Conservation (phyloP, 768 basidiomycete genomes). For the Ramaria sp. region DNA sequence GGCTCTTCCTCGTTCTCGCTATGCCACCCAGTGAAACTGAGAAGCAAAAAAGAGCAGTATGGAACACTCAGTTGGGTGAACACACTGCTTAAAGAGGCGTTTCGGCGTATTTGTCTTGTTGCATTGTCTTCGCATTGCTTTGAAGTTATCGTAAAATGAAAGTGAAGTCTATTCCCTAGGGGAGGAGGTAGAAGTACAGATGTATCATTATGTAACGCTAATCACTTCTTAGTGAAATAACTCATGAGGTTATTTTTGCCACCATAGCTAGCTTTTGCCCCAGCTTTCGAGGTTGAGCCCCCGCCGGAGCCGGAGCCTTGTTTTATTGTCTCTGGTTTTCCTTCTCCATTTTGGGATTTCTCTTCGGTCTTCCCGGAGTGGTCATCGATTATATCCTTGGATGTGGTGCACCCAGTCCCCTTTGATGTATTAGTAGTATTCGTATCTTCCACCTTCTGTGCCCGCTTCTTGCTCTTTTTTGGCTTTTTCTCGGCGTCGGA, state of each 20-base stretch:
- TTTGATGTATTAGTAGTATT: background rate
- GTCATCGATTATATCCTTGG: background rate
- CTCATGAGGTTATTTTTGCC: slow-evolving; percentile 1
- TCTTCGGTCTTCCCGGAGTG: background rate
- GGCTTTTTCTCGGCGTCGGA: background rate
- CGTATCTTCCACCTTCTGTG: background rate
- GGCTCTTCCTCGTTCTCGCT: background rate
- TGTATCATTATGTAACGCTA: background rate
- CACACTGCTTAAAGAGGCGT: background rate
- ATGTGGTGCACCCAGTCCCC: background rate
- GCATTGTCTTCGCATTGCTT: background rate
- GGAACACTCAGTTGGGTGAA: background rate
- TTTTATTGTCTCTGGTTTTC: background rate
- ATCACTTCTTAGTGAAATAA: background rate
- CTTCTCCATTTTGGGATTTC: background rate
- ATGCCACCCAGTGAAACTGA: background rate
- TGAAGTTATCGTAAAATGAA: background rate
- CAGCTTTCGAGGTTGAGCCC: background rate
- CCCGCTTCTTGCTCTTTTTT: background rate
- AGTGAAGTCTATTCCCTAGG: too few relatives aligned
- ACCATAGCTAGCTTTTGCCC: background rate
- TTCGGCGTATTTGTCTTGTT: too few relatives aligned
- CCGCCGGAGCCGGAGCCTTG: background rate
- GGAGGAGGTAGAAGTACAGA: background rate
- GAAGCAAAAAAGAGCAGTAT: background rate